Evolutionary conservation across 1,139 yeast genomes (phyloP).

Genomic region (Magnusiomyces paraingens): DNA sequence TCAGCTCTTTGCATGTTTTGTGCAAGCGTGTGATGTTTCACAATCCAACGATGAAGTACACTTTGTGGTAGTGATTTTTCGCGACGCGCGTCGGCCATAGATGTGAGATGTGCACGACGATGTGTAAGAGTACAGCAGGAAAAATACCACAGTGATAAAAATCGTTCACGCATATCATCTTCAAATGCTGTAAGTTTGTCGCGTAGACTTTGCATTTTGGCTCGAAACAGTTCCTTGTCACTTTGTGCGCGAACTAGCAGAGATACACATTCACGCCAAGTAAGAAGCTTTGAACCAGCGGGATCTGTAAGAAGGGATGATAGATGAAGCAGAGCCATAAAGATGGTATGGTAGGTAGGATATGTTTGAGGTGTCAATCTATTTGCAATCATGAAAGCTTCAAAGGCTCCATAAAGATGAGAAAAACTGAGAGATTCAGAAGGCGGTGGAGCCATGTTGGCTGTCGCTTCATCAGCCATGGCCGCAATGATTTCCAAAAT

Average conservation of each 20-base stretch:
- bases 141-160: constrained; percentile 15
- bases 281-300: background rate
- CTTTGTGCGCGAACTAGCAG: constrained; percentile 8
- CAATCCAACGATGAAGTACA: background rate
- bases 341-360: constrained; percentile 10
- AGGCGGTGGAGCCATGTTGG: background rate
- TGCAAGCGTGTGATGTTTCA: background rate
- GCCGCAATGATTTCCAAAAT: background rate
- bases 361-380: constrained; percentile 14
- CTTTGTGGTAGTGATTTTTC: background rate
- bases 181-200: constrained; percentile 13
- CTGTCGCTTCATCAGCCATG: background rate
- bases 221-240: constrained; percentile 7
- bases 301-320: constrained; percentile 1
- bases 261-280: constrained; percentile 12
- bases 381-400: constrained; percentile 22
- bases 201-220: constrained; percentile 6
- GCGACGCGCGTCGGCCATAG: constrained; percentile 8
- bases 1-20: background rate
- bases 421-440: constrained; percentile 18
- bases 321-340: constrained; percentile 12
- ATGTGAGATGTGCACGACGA: constrained; percentile 2
- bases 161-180: constrained; percentile 11
- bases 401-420: constrained; percentile 23
- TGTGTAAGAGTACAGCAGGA: constrained; percentile 7